phyloP scores from a whole-genome alignment of 371 early-diverging fungal species.

The Mortierella sp. region DNA sequence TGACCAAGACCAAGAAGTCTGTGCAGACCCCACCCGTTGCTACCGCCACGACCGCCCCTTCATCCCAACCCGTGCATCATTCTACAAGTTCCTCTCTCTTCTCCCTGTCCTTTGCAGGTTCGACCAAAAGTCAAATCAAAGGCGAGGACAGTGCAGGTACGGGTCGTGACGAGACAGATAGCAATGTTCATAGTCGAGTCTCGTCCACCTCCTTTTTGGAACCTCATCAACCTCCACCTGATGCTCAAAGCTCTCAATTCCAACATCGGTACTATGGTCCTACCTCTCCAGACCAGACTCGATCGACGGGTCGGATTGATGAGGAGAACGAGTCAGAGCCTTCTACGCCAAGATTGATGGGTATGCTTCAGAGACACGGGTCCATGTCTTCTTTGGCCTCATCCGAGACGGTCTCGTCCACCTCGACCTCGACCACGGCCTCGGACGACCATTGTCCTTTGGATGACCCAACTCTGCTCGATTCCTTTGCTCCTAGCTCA shows the following conservation, averaged over 20 bases:
- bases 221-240: constrained; percentile 27
- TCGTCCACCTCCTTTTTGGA: constrained; percentile 21
- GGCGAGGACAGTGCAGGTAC: not conserved
- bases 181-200: no score
- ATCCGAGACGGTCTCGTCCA: constrained; percentile 32
- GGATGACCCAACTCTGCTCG: no score
- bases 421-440: constrained; percentile 10
- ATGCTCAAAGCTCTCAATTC: constrained; percentile 20
- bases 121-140: no score
- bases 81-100: not conserved
- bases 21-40: not conserved
- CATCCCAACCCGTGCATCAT: not conserved
- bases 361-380: constrained; percentile 16
- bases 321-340: not conserved
- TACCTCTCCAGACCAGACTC: no score
- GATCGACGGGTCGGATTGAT: not conserved
- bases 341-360: no score
- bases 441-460: constrained; percentile 6
- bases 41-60: not conserved
- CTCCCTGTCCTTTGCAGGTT: not conserved
- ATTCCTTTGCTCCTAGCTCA: no score
- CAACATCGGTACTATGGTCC: constrained; percentile 13
- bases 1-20: not conserved
- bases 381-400: constrained; percentile 32
- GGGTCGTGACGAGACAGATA: no score